Percentiles rank a stretch among this genome's conserved stretches.
phyloP scores from a whole-genome alignment of 169 alveolate species.

The Theileria parva region DNA sequence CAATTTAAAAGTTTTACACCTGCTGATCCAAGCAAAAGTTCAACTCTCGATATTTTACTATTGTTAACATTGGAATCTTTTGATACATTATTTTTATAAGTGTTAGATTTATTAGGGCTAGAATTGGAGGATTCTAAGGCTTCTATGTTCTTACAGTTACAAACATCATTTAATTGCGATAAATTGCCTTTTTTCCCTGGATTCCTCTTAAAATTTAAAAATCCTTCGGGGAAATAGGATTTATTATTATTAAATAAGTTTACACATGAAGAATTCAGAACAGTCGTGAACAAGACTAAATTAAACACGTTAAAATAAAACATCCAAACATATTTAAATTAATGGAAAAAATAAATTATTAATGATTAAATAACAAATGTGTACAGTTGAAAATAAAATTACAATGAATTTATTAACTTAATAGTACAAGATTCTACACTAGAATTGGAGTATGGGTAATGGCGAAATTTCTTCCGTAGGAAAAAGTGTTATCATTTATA shows the following conservation, averaged over 20 bases:
- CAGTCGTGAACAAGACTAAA: neutral
- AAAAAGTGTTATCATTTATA: neutral
- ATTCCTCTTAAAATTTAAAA: neutral
- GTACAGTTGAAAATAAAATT: neutral
- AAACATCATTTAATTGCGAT: conserved; percentile 1
- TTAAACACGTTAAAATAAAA: neutral
- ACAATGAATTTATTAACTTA: neutral
- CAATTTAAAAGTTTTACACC: conserved; percentile 28
- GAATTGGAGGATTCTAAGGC: neutral
- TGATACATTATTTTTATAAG: neutral
- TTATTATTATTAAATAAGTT: neutral
- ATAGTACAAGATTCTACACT: neutral
- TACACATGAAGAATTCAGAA: neutral
- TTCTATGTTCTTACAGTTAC: neutral
- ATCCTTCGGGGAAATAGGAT: neutral
- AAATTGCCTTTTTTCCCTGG: neutral
- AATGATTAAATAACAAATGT: neutral
- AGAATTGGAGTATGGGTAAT: no score
- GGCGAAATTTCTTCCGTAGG: no score
- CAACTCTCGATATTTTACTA: conserved; percentile 31
- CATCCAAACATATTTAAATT: neutral
- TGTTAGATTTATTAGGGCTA: no score
- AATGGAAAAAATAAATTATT: no score
- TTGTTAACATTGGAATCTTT: conserved; percentile 7
- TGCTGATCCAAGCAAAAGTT: conserved; percentile 30